Percentiles rank a stretch among this genome's conserved stretches.
phyloP scores from a whole-genome alignment of 2,329 filamentous ascomycete species.

The Talaromyces rugulosus region DNA sequence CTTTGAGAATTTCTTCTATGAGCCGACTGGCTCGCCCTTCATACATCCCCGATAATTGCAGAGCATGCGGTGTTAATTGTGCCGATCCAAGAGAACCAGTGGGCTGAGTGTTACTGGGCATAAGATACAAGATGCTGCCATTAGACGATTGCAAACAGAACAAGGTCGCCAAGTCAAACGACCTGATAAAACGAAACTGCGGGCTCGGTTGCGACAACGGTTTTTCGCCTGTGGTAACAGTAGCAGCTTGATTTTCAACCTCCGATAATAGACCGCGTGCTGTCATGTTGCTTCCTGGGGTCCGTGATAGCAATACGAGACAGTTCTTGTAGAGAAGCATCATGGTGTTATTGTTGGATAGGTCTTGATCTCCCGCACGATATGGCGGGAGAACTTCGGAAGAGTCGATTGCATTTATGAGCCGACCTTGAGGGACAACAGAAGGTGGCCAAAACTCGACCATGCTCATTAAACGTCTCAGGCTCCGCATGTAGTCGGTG shows the following conservation, averaged over 20 bases:
- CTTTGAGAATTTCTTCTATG: constrained; percentile 81
- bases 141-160: constrained; percentile 56
- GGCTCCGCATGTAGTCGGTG: constrained; percentile 66
- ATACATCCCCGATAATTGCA: constrained; percentile 69
- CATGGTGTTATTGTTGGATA: constrained; percentile 57
- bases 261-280: constrained; percentile 78
- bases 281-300: constrained; percentile 57
- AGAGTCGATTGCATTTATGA: constrained; percentile 78
- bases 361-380: constrained; percentile 39
- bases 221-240: constrained; percentile 27
- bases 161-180: constrained; percentile 64
- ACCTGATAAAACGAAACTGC: constrained; percentile 72
- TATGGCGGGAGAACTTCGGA: constrained; percentile 73
- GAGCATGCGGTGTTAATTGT: constrained; percentile 54
- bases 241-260: constrained; percentile 72
- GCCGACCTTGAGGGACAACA: constrained; percentile 68
- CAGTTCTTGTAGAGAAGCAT: constrained; percentile 82
- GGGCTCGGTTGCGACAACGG: constrained; percentile 24
- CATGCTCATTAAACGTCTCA: constrained; percentile 69
- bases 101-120: constrained; percentile 25
- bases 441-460: constrained; percentile 72
- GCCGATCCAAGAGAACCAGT: constrained; percentile 19
- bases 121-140: constrained; percentile 35
- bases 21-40: constrained; percentile 73
- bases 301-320: constrained; percentile 71